A percentile compares a stretch with the other conserved stretches of the same genome.
phyloP scores from a whole-genome alignment of 1,284 basidiomycete genomes.

The Coniferiporia sulphurascens region DNA sequence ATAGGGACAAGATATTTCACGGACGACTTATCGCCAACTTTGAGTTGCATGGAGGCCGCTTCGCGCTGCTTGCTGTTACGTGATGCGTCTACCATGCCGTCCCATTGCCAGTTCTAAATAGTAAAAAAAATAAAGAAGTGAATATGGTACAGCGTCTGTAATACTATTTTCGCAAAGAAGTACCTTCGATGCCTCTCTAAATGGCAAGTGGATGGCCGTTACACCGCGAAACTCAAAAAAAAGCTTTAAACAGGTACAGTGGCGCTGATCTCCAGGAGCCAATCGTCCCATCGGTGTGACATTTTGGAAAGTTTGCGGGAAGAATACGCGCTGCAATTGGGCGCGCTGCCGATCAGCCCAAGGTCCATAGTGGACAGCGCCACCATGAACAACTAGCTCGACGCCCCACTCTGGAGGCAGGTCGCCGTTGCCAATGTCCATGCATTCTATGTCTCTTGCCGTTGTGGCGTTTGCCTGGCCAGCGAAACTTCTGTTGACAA shows the following conservation, averaged over 20 bases:
- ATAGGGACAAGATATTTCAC: slow-evolving; percentile 82
- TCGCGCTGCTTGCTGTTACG: slow-evolving; percentile 53
- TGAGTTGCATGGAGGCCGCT: slow-evolving; percentile 68
- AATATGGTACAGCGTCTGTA: too few relatives aligned
- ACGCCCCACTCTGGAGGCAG: slow-evolving; percentile 89
- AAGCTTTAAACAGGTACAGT: slow-evolving; percentile 75
- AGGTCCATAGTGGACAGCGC: slow-evolving; percentile 79
- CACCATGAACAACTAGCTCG: slow-evolving; percentile 74
- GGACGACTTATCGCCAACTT: slow-evolving; percentile 75
- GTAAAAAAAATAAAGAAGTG: slow-evolving; percentile 2
- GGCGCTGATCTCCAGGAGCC: slow-evolving; percentile 71
- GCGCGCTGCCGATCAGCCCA: slow-evolving; percentile 90
- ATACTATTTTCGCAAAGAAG: not conserved
- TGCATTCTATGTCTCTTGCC: slow-evolving; percentile 37
- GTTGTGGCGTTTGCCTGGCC: slow-evolving; percentile 26
- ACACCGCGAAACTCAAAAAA: slow-evolving; percentile 77
- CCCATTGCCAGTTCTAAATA: slow-evolving; percentile 79
- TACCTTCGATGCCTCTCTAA: slow-evolving; percentile 82
- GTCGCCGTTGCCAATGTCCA: slow-evolving; percentile 83
- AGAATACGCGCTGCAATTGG: slow-evolving; percentile 76
- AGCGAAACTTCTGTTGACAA: slow-evolving; percentile 10
- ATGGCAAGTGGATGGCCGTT: slow-evolving; percentile 76
- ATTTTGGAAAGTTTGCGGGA: slow-evolving; percentile 75
- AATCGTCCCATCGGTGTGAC: slow-evolving; percentile 50
- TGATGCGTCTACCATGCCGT: slow-evolving; percentile 48